Base-by-base conservation (phyloP, 495 filamentous ascomycete genomes). In the Trypethelium eluteriae region DNA sequence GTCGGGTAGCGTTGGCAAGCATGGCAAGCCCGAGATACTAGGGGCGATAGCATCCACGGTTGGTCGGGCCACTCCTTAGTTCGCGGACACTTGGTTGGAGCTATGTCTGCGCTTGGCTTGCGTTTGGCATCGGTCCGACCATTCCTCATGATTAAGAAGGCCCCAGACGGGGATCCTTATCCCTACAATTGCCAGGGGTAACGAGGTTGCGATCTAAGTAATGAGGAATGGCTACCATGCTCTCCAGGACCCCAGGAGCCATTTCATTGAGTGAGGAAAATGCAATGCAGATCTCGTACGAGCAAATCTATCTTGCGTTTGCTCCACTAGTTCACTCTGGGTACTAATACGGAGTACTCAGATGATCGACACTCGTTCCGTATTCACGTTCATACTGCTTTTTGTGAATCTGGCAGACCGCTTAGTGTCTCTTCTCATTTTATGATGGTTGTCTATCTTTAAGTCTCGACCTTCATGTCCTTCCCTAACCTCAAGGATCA, bases 291-390 rank as follows among this genome's bases (percentile, higher is more conserved):
- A 53, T 53, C 49, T 53, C 49, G 18, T 53, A 18, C 53, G 53
- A 59, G 18, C 14, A 36, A 36, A 59, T 32, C 49, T 14, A 59
- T 11, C 18, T 59, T 32, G 53, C 53, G 53, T 59, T 59, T 59
- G 53, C 53, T 59, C 53, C 10, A 59, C 12, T 18, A 11, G 14
- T 18, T 18, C 25, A 5, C 16, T 18, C 49, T 53, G 14, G 49
- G 49, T 53, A 18, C 25, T 53, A 11, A 11, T 53, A 18, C 49
- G 49, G 5, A 18, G 25, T 5, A 53, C 25, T 9, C 49, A 14
- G 10, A 18, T 3, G 53, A 59, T 59, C 6, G 6, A 5, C 53
- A 35, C 32, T 18, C 32, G 32, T 59, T 34, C n/a, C 10, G 11
- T 36, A 5, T 10, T n/a, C 7, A 7, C 18, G 7, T 9, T 9